Percentiles rank a stretch among this genome's conserved stretches.
These are phyloP conservation scores for Diplodia corticola DNA, from an alignment of 2,329 filamentous ascomycete species.

Conservation along the genomic window DNA sequence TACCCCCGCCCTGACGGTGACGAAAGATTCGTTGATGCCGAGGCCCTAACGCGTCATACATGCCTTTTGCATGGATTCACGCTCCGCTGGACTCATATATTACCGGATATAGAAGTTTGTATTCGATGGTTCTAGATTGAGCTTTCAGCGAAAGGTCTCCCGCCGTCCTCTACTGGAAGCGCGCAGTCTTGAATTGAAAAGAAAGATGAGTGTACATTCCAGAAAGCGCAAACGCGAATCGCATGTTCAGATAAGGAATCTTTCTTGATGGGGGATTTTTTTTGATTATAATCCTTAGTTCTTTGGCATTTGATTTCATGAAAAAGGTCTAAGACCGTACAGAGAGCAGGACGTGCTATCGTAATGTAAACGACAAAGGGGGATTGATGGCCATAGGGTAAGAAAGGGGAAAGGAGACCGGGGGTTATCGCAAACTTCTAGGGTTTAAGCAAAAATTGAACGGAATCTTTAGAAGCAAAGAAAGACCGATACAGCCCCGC, in stretches of 20 bases:
- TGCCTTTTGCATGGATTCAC: background rate
- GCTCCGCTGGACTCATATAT: background rate
- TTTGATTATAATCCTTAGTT: slow-evolving; percentile 17
- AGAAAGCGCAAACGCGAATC: background rate
- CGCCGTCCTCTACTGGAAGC: background rate
- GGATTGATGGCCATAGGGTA: slow-evolving; percentile 19
- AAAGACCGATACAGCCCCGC: slow-evolving; percentile 23
- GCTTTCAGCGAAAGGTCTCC: background rate
- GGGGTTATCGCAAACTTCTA: slow-evolving; percentile 24
- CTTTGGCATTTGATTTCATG: slow-evolving; percentile 24
- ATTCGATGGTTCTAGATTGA: slow-evolving; percentile 11
- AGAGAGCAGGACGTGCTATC: slow-evolving; percentile 23
- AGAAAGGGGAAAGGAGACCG: slow-evolving; percentile 11
- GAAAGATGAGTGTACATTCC: background rate
- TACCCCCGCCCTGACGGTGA: too few relatives aligned
- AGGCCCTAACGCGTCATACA: background rate
- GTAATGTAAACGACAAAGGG: slow-evolving; percentile 22
- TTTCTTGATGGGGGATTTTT: background rate
- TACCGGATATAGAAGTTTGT: background rate
- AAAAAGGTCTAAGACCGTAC: slow-evolving; percentile 21
- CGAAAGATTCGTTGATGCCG: too few relatives aligned
- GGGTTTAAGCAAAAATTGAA: slow-evolving; percentile 24
- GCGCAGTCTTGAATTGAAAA: background rate
- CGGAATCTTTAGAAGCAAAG: slow-evolving; percentile 24
- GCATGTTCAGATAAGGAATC: background rate